phyloP scores from a whole-genome alignment of 2,329 filamentous ascomycete genomes.

The Trichoderma sp. region DNA sequence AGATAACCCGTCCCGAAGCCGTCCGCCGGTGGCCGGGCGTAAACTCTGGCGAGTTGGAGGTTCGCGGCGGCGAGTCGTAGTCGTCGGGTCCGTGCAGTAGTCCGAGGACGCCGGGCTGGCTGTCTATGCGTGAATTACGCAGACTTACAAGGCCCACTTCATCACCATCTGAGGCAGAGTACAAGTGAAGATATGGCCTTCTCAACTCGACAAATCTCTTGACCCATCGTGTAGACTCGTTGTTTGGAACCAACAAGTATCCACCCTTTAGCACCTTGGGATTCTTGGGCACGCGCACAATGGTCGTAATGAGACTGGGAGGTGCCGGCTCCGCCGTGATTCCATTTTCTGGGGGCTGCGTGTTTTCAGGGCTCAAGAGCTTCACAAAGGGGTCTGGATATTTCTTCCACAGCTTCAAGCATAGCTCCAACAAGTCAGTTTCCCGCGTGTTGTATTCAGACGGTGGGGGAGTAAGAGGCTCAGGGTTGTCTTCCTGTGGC shows the following conservation, averaged over 20 bases:
- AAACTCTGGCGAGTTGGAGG: slow-evolving; percentile 40
- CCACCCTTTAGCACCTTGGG: slow-evolving; percentile 79
- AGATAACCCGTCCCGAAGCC: slow-evolving; percentile 54
- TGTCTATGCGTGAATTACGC: slow-evolving; percentile 86
- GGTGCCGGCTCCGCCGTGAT: slow-evolving; percentile 48
- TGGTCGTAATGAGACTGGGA: slow-evolving; percentile 72
- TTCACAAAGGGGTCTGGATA: slow-evolving; percentile 58
- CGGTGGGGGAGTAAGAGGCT: slow-evolving; percentile 28
- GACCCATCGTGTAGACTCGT: slow-evolving; percentile 80
- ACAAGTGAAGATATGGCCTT: slow-evolving; percentile 87
- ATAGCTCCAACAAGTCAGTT: slow-evolving; percentile 52
- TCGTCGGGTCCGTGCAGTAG: slow-evolving; percentile 61
- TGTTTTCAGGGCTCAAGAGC: slow-evolving; percentile 62
- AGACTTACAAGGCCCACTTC: slow-evolving; percentile 89
- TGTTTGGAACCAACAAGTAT: slow-evolving; percentile 82
- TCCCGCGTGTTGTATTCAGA: slow-evolving; percentile 51
- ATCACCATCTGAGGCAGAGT: slow-evolving; percentile 82
- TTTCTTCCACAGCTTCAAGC: slow-evolving; percentile 65
- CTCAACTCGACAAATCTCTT: slow-evolving; percentile 92
- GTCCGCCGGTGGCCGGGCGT: slow-evolving; percentile 52
- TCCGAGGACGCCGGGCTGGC: slow-evolving; percentile 82
- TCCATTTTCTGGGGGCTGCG: slow-evolving; percentile 68
- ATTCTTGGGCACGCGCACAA: slow-evolving; percentile 79
- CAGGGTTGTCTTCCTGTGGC: slow-evolving; percentile 25
- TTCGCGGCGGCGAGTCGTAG: slow-evolving; percentile 37